These are phyloP conservation scores for Dryas drummondii DNA, from an alignment of 306 rosid species.

Conservation along the genomic window DNA sequence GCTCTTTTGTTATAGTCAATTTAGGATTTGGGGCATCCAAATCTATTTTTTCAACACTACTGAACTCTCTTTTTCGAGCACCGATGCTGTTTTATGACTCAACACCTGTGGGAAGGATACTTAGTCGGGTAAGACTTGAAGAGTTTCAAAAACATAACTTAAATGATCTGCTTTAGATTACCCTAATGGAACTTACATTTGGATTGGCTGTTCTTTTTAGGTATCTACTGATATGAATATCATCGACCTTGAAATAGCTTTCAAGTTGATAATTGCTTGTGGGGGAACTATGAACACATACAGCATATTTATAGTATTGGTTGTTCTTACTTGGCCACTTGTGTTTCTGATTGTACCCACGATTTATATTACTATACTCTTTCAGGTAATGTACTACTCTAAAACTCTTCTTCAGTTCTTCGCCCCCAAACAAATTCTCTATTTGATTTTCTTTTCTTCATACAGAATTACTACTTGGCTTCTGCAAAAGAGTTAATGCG, in stretches of 20 bases:
- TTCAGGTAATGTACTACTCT: conserved; percentile 41
- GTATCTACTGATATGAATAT: conserved; percentile 51
- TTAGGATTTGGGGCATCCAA: conserved; percentile 46
- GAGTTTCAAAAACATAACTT: background rate
- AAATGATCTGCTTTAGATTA: background rate
- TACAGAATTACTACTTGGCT: conserved; percentile 25
- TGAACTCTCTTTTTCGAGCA: conserved; percentile 55
- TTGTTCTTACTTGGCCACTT: conserved; percentile 50
- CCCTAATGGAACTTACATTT: background rate
- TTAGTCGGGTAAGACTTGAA: conserved; percentile 45
- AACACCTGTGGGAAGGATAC: conserved; percentile 65
- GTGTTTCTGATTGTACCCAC: conserved; percentile 49
- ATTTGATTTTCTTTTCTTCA: background rate
- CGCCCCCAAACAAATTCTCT: background rate
- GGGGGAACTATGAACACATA: conserved; percentile 21
- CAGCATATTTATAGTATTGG: conserved; percentile 37
- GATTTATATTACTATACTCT: conserved; percentile 29
- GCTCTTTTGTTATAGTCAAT: conserved; percentile 27
- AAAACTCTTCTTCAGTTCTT: no score
- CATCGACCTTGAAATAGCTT: conserved; percentile 48
- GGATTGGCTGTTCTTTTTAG: conserved; percentile 22
- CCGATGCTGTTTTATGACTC: conserved; percentile 64
- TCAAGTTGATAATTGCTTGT: conserved; percentile 19
- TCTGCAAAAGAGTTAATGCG: conserved; percentile 37
- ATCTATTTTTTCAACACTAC: conserved; percentile 34